phyloP scores from a whole-genome alignment of 2,329 filamentous ascomycete species.

The Pestalotiopsis sp. region DNA sequence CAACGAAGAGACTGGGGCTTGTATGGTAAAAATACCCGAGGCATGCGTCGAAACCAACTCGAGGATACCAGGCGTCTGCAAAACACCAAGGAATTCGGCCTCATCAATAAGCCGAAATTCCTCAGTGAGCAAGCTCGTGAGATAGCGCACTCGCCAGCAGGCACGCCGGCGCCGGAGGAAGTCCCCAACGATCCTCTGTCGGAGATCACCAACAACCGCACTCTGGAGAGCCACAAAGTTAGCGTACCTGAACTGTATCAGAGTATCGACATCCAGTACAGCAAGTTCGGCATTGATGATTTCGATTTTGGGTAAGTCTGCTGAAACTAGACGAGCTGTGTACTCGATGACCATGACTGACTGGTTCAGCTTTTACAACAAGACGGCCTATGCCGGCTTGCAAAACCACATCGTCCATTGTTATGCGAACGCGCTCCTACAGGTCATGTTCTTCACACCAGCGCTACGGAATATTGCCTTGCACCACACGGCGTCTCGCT shows the following conservation, averaged over 20 bases:
- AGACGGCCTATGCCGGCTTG: constrained; percentile 85
- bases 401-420: constrained; percentile 98
- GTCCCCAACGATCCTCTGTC: constrained; percentile 62
- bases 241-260: constrained; percentile 89
- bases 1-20: constrained; percentile 75
- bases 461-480: constrained; percentile 85
- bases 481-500: constrained; percentile 85
- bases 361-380: constrained; percentile 80
- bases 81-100: constrained; percentile 60
- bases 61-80: constrained; percentile 68
- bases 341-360: constrained; percentile 13
- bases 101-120: constrained; percentile 83
- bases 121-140: constrained; percentile 90
- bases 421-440: constrained; percentile 89
- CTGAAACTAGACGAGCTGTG: neutral
- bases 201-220: constrained; percentile 63
- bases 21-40: constrained; percentile 77
- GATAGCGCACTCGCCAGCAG: constrained; percentile 49
- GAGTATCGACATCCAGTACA: constrained; percentile 97
- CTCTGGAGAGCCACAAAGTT: constrained; percentile 74
- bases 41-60: constrained; percentile 77
- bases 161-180: constrained; percentile 45
- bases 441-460: constrained; percentile 90
- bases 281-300: constrained; percentile 98
- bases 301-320: constrained; percentile 85